Percentiles rank a stretch among this genome's conserved stretches.
These are phyloP conservation scores for Coemansia sp. DNA, from an alignment of 192 early-diverging fungal genomes.

Conservation along the genomic window DNA sequence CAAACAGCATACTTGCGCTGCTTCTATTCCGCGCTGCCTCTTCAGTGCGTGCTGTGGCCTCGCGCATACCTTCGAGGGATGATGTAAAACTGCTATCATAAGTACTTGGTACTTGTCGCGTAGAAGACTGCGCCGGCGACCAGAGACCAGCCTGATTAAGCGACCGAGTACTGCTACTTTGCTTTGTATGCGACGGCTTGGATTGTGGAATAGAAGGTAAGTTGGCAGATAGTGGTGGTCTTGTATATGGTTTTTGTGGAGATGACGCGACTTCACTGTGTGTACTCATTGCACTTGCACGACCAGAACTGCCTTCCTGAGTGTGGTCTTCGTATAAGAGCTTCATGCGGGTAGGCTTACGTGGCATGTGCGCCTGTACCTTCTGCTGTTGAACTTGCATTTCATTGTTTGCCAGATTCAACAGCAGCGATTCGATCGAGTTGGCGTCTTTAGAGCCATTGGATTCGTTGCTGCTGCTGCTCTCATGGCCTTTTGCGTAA, in stretches of 20 bases:
- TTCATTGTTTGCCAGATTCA: conserved; percentile 54
- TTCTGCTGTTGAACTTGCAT: conserved; percentile 56
- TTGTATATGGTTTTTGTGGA: not conserved
- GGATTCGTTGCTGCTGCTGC: not conserved
- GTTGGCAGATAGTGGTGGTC: not conserved
- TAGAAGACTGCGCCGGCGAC: conserved; percentile 20
- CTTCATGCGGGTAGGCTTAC: conserved; percentile 51
- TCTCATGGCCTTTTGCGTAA: conserved; percentile 23
- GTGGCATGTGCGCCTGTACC: conserved; percentile 49
- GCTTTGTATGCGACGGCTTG: not conserved
- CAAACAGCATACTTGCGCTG: conserved; percentile 54
- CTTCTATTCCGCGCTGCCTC: conserved; percentile 21
- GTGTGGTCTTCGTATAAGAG: conserved; percentile 53
- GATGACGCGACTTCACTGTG: conserved; percentile 3
- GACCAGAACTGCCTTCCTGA: conserved; percentile 26
- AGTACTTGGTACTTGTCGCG: conserved; percentile 5
- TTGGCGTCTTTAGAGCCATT: conserved; percentile 10
- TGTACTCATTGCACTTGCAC: conserved; percentile 23
- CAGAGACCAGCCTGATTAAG: conserved; percentile 41
- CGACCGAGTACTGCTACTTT: conserved; percentile 17
- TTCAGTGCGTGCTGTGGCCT: conserved; percentile 35
- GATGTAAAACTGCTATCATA: conserved; percentile 39
- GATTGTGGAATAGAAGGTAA: not conserved
- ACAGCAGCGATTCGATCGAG: conserved; percentile 49
- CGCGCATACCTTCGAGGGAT: conserved; percentile 54